Percentiles rank a stretch among this genome's conserved stretches.
These are phyloP conservation scores for Fraxinus platypoda DNA, from an alignment of 305 asterid species.

Conservation along the genomic window DNA sequence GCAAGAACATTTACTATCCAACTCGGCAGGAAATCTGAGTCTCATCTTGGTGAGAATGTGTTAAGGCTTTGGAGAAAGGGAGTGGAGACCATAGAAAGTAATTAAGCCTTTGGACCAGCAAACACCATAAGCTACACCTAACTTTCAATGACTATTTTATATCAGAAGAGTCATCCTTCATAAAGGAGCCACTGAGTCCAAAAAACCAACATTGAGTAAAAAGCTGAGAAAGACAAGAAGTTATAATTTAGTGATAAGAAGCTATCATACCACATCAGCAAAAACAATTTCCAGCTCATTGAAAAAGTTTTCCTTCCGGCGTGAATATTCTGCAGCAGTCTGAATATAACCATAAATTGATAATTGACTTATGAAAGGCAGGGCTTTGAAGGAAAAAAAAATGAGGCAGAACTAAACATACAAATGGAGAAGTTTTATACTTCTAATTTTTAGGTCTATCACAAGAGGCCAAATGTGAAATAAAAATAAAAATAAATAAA, in stretches of 20 bases:
- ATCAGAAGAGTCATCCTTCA: background rate
- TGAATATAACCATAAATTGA: conserved; percentile 26
- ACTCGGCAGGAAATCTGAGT: background rate
- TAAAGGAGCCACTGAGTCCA: background rate
- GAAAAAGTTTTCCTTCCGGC: conserved; percentile 90
- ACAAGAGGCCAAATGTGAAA: background rate
- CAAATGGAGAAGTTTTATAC: background rate
- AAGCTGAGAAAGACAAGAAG: background rate
- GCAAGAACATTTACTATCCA: background rate
- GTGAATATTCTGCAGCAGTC: conserved; percentile 93
- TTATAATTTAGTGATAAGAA: background rate
- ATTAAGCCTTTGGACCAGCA: background rate
- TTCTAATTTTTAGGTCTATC: background rate
- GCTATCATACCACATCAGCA: conserved; percentile 85
- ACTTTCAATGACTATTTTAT: background rate
- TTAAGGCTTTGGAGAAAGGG: background rate
- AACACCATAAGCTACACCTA: background rate
- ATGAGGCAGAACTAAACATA: background rate
- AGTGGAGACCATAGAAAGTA: background rate
- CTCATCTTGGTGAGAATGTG: background rate
- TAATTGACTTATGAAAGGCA: background rate
- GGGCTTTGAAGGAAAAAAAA: background rate
- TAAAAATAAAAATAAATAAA: background rate
- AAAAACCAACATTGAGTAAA: background rate
- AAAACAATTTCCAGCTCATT: conserved; percentile 83